Percentiles rank a stretch among this genome's conserved stretches.
Conservation (phyloP, 495 filamentous ascomycete species). For the Cryomyces minteri region DNA sequence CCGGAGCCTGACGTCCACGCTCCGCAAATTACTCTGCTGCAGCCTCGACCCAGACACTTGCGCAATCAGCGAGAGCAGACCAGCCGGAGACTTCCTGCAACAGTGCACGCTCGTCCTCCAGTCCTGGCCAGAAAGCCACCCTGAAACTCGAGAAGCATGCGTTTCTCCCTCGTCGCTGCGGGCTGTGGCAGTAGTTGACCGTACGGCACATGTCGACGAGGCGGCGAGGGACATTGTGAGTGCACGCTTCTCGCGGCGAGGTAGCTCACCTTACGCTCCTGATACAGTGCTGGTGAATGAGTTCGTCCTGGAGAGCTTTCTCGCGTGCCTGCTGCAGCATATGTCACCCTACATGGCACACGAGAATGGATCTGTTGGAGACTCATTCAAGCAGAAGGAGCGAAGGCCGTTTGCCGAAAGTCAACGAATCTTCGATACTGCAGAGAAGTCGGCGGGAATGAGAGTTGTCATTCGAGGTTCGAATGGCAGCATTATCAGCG, state of each 20-base stretch:
- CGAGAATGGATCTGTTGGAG: no score
- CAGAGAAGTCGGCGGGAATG: neutral
- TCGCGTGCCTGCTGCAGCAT: conserved; percentile 24
- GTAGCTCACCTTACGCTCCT: conserved; percentile 31
- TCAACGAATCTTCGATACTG: neutral
- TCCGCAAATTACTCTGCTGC: conserved; percentile 22
- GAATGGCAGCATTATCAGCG: neutral
- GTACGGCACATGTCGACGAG: conserved; percentile 26
- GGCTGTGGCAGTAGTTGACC: conserved; percentile 32
- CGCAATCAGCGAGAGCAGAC: conserved; percentile 8
- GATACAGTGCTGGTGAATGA: conserved; percentile 38
- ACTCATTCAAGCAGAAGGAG: no score
- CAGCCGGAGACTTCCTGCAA: neutral
- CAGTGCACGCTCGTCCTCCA: conserved; percentile 5
- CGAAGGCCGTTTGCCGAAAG: no score
- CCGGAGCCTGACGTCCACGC: conserved; percentile 14
- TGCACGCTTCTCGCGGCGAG: conserved; percentile 30
- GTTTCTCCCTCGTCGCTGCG: conserved; percentile 16
- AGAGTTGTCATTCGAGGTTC: neutral
- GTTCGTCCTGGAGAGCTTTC: conserved; percentile 30
- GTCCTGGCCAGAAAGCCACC: conserved; percentile 1
- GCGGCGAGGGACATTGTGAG: conserved; percentile 28
- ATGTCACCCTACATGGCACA: conserved; percentile 11
- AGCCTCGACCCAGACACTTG: conserved; percentile 30
- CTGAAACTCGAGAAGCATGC: conserved; percentile 7